Evolutionary conservation across 2,329 filamentous ascomycete genomes (phyloP).

Genomic region (Clonostachys solani): DNA sequence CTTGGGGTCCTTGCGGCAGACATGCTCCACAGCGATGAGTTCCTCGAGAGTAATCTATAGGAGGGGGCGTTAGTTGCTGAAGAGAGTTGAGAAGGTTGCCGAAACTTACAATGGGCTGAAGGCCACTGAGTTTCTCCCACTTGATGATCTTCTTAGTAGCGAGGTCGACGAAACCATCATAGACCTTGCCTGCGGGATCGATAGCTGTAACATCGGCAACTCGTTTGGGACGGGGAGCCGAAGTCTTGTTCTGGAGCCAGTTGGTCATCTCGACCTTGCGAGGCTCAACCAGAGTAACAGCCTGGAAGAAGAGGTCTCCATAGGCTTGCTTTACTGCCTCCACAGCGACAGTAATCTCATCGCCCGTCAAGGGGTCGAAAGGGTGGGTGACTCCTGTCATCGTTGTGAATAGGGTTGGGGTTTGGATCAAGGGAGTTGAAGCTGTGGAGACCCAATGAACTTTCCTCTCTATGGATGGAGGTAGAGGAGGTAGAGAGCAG

Average conservation of each 20-base stretch:
- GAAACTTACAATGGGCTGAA: conserved; percentile 69
- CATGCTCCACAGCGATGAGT: conserved; percentile 71
- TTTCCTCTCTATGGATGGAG: background rate
- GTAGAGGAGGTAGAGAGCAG: background rate
- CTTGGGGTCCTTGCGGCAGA: conserved; percentile 72
- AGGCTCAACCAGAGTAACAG: conserved; percentile 79
- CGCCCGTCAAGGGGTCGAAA: conserved; percentile 68
- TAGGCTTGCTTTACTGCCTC: conserved; percentile 65
- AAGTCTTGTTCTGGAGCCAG: conserved; percentile 67
- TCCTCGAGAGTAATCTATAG: conserved; percentile 84
- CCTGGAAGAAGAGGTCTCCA: conserved; percentile 75
- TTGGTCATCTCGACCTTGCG: conserved; percentile 78
- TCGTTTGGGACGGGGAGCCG: conserved; percentile 58
- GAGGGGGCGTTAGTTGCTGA: conserved; percentile 3
- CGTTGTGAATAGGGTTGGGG: background rate
- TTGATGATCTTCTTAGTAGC: conserved; percentile 59
- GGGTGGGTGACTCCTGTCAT: conserved; percentile 50
- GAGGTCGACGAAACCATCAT: conserved; percentile 77
- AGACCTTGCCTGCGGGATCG: conserved; percentile 72
- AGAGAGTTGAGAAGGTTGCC: background rate
- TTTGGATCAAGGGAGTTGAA: too few species aligned
- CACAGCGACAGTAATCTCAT: conserved; percentile 71
- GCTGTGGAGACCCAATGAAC: background rate
- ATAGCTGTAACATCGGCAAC: conserved; percentile 83
- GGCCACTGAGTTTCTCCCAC: conserved; percentile 72